Evolutionary conservation across 176 grass and related monocot genomes (phyloP).

Genomic region (bread wheat (Triticum aestivum)): DNA sequence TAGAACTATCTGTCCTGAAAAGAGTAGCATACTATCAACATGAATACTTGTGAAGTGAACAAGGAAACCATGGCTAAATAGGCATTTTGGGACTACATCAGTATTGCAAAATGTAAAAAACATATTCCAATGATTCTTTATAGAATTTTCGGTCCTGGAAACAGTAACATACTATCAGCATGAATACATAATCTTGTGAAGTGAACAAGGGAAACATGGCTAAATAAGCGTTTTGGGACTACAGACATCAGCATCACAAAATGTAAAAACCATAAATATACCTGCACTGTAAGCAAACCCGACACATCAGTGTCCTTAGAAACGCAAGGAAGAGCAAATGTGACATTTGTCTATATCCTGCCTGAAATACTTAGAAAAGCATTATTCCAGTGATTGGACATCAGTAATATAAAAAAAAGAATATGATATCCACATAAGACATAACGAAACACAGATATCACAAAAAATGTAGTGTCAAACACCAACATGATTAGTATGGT

Average conservation of each 20-base stretch:
- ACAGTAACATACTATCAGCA: conserved; percentile 23
- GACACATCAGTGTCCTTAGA: not conserved
- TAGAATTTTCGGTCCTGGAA: conserved; percentile 87
- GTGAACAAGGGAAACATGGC: not conserved
- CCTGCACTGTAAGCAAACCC: not conserved
- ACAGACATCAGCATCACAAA: no score
- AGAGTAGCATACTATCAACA: no score
- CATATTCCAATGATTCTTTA: conserved; percentile 98
- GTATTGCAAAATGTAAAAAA: no score
- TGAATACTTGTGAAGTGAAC: not conserved
- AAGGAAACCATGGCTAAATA: not conserved
- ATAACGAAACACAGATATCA: no score
- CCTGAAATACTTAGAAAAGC: not conserved
- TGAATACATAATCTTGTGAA: not conserved
- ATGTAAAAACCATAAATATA: no score
- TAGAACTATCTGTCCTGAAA: no score
- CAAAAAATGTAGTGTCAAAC: no score
- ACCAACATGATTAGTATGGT: no score
- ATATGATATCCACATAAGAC: no score
- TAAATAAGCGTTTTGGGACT: not conserved
- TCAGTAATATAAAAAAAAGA: no score
- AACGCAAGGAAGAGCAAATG: not conserved
- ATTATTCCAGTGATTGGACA: no score
- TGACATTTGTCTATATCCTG: not conserved
- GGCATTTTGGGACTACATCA: no score